Evolutionary conservation across 2,329 filamentous ascomycete genomes (phyloP).

Genomic region (Colletotrichum acutatum): DNA sequence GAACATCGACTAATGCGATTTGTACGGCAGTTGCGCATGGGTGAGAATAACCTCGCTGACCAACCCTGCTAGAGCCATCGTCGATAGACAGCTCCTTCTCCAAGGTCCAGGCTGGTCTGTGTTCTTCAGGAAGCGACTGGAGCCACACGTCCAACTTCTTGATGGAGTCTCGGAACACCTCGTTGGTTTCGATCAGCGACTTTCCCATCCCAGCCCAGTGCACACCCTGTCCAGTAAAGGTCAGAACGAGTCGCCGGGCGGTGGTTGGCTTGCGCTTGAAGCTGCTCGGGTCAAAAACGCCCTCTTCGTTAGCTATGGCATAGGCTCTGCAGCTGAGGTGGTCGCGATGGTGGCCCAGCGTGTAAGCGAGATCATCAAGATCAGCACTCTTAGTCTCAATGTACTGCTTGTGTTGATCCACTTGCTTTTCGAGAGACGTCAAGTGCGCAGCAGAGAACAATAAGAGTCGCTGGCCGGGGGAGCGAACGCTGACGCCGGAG

Average conservation of each 20-base stretch:
- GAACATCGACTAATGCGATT: constrained; percentile 52
- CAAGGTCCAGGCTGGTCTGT: constrained; percentile 39
- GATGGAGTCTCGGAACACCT: constrained; percentile 29
- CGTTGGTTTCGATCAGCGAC: constrained; percentile 18
- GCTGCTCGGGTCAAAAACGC: constrained; percentile 28
- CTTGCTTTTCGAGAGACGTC: constrained; percentile 18
- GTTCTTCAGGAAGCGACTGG: constrained; percentile 16
- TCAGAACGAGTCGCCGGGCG: constrained; percentile 25
- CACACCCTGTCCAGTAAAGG: constrained; percentile 37
- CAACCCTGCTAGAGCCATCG: constrained; percentile 38
- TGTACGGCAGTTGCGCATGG: constrained; percentile 50
- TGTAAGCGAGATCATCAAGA: constrained; percentile 43
- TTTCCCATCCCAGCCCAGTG: constrained; percentile 37
- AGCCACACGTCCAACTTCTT: constrained; percentile 30
- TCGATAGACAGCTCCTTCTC: constrained; percentile 40
- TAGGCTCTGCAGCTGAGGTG: constrained; percentile 42
- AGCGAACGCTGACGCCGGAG: constrained; percentile 17
- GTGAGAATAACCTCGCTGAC: constrained; percentile 37
- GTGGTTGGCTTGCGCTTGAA: constrained; percentile 29
- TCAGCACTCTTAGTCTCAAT: constrained; percentile 22
- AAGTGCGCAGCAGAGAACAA: constrained; percentile 20
- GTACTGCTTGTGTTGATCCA: constrained; percentile 38
- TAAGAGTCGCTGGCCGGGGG: constrained; percentile 12
- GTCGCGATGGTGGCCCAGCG: constrained; percentile 43
- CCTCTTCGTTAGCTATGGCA: constrained; percentile 36